A percentile compares a stretch with the other conserved stretches of the same genome.
phyloP scores from a whole-genome alignment of 2,329 filamentous ascomycete genomes.

The Colletotrichum gloeosporioides region DNA sequence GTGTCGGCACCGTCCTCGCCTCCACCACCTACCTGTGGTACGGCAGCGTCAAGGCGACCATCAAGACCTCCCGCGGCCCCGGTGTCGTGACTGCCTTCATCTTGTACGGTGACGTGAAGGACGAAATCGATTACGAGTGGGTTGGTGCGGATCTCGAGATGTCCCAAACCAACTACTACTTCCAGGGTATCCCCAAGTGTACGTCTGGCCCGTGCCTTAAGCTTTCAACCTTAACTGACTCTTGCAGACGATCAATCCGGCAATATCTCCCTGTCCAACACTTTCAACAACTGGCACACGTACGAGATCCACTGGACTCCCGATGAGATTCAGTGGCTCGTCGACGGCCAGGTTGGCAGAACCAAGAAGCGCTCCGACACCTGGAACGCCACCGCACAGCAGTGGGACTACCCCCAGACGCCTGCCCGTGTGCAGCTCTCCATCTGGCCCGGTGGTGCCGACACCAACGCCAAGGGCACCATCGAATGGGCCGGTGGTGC shows the following conservation, averaged over 20 bases:
- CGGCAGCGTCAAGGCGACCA: slow-evolving; percentile 83
- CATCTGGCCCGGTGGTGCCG: slow-evolving; percentile 90
- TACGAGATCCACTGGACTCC: slow-evolving; percentile 95
- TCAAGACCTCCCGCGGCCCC: slow-evolving; percentile 83
- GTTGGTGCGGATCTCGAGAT: slow-evolving; percentile 78
- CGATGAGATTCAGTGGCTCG: slow-evolving; percentile 82
- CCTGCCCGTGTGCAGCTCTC: slow-evolving; percentile 91
- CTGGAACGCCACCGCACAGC: slow-evolving; percentile 83
- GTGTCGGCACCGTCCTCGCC: slow-evolving; percentile 86
- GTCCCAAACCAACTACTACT: slow-evolving; percentile 97
- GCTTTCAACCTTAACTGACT: slow-evolving; percentile 10
- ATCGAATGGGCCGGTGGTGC: slow-evolving; percentile 89
- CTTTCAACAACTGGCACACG: slow-evolving; percentile 80
- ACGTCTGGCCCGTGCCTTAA: slow-evolving; percentile 42
- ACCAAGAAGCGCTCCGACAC: slow-evolving; percentile 78
- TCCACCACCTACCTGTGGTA: slow-evolving; percentile 94
- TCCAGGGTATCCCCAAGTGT: slow-evolving; percentile 92
- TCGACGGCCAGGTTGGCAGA: slow-evolving; percentile 82
- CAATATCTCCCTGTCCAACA: slow-evolving; percentile 74
- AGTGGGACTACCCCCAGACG: slow-evolving; percentile 89
- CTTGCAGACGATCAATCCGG: slow-evolving; percentile 72
- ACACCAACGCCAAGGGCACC: slow-evolving; percentile 81
- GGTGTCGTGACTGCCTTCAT: slow-evolving; percentile 99
- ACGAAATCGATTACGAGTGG: slow-evolving; percentile 98
- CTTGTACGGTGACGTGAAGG: slow-evolving; percentile 91